Conservation (phyloP, 176 grass and related monocot genomes). For the Ensete glaucum region DNA sequence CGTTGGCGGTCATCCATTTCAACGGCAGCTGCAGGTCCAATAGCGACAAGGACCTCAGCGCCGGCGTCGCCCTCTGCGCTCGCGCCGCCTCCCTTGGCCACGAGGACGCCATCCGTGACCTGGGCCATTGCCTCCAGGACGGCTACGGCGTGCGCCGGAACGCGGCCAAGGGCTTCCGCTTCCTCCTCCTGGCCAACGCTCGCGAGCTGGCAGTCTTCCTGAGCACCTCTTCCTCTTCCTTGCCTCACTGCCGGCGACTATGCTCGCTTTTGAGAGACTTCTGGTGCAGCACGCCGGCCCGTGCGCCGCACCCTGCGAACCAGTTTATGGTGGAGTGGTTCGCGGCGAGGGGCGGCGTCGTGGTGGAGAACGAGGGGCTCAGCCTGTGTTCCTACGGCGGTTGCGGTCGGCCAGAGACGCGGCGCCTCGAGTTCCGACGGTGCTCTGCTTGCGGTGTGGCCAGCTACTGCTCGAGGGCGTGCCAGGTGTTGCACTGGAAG, state of each 20-base stretch:
- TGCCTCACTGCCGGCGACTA: neutral
- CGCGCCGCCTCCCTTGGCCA: slow-evolving; percentile 47
- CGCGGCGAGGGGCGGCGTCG: neutral
- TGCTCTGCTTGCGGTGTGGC: slow-evolving; percentile 45
- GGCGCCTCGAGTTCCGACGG: slow-evolving; percentile 53
- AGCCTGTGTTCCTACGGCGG: slow-evolving; percentile 37
- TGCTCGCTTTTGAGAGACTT: slow-evolving; percentile 6
- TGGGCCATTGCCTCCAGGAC: slow-evolving; percentile 64
- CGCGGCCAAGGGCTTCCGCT: slow-evolving; percentile 18
- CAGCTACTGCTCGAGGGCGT: slow-evolving; percentile 55
- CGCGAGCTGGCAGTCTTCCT: slow-evolving; percentile 14
- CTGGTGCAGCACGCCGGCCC: neutral
- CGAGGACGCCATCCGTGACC: slow-evolving; percentile 43
- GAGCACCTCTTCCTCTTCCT: neutral
- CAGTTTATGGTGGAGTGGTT: slow-evolving; percentile 66
- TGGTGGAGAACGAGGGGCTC: neutral
- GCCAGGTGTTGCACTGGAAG: slow-evolving; percentile 66
- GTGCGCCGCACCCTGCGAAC: slow-evolving; percentile 23
- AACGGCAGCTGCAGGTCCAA: slow-evolving; percentile 50
- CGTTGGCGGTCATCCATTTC: slow-evolving; percentile 57
- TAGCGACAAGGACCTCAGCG: slow-evolving; percentile 33
- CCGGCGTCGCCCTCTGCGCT: slow-evolving; percentile 37
- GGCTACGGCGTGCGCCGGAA: slow-evolving; percentile 43
- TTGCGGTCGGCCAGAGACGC: slow-evolving; percentile 46
- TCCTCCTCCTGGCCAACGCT: slow-evolving; percentile 46